Conservation (phyloP, 2,329 filamentous ascomycete genomes). For the Alternaria hordeiaustralica region DNA sequence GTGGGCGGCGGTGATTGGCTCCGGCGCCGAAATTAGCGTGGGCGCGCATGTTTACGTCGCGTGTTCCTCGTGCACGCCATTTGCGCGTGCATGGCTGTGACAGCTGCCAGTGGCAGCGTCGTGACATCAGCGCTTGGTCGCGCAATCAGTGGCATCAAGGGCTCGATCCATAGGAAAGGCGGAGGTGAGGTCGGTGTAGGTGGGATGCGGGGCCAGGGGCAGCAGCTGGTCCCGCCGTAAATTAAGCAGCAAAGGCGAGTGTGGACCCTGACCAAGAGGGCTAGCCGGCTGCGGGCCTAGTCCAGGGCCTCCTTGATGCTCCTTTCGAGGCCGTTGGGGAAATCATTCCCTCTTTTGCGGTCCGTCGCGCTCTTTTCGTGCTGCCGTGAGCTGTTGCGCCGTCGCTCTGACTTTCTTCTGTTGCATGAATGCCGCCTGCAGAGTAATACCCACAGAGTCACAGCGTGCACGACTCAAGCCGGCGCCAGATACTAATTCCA, state of each 20-base stretch:
- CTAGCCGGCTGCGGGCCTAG: conserved; percentile 8
- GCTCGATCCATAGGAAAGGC: conserved; percentile 1
- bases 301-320: conserved; percentile 27
- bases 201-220: conserved; percentile 15
- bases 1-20: not conserved
- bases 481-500: conserved; percentile 14
- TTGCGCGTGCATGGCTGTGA: not conserved
- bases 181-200: conserved; percentile 5
- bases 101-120: not conserved
- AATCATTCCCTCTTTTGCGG: conserved; percentile 3
- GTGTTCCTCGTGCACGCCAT: not conserved
- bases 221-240: conserved; percentile 17
- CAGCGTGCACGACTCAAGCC: conserved; percentile 5
- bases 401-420: conserved; percentile 3
- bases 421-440: not conserved
- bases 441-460: not conserved
- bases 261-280: conserved; percentile 17
- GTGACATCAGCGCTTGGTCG: conserved; percentile 4
- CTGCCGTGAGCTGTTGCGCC: not conserved
- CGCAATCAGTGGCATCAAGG: conserved; percentile 2
- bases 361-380: conserved; percentile 8
- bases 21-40: not conserved
- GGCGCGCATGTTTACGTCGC: not conserved
- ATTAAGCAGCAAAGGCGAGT: conserved; percentile 17
- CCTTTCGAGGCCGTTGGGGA: conserved; percentile 12